These are phyloP conservation scores for Apodospora peruviana DNA, from an alignment of 495 filamentous ascomycete species.

Conservation along the genomic window DNA sequence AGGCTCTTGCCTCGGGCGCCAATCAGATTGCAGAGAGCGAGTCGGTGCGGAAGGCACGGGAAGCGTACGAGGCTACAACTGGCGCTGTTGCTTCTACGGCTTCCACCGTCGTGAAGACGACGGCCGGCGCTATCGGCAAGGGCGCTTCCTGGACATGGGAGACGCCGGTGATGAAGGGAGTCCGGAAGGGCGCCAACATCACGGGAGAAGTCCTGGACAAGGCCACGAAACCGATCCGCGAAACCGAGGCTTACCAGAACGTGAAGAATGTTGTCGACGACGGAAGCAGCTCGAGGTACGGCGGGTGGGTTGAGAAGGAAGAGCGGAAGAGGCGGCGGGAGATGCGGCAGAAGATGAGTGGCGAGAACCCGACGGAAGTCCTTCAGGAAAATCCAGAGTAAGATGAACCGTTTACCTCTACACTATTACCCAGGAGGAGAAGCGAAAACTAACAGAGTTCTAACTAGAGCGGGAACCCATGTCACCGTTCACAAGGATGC, in stretches of 20 bases:
- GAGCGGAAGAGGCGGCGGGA: conserved; percentile 76
- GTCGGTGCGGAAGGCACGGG: conserved; percentile 76
- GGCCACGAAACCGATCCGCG: conserved; percentile 84
- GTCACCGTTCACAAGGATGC: conserved; percentile 95
- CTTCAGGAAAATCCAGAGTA: conserved; percentile 86
- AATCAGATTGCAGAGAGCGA: conserved; percentile 93
- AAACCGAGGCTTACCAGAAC: conserved; percentile 89
- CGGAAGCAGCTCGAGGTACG: conserved; percentile 90
- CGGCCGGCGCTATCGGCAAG: conserved; percentile 79
- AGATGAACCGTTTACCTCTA: conserved; percentile 24
- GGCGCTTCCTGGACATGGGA: conserved; percentile 97
- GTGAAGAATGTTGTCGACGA: conserved; percentile 97
- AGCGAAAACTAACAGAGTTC: background rate
- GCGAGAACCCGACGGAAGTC: conserved; percentile 47
- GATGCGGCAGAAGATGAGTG: conserved; percentile 53
- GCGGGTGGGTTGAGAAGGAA: conserved; percentile 93
- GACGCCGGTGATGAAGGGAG: conserved; percentile 82
- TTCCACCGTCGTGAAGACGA: conserved; percentile 72
- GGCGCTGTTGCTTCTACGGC: conserved; percentile 68
- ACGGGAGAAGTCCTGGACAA: conserved; percentile 87
- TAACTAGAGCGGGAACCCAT: conserved; percentile 79
- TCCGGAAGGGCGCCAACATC: conserved; percentile 77
- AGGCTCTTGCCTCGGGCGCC: conserved; percentile 80
- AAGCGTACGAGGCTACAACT: conserved; percentile 78
- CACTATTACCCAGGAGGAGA: background rate